Base-by-base conservation (phyloP, 257 asterid genomes). In the Leptodermis oblonga region DNA sequence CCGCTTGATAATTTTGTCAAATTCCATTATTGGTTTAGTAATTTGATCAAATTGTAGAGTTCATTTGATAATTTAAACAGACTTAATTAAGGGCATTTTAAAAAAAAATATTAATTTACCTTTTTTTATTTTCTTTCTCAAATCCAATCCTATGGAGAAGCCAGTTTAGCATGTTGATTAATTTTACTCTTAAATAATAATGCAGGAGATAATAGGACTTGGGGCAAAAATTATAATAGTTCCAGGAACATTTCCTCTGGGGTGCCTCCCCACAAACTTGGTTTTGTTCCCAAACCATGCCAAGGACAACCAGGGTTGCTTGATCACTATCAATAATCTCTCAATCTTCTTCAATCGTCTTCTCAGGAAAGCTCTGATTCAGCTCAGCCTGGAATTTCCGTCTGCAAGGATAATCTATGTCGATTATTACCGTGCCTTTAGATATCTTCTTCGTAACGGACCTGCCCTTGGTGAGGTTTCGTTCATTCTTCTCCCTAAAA, bases 161-260 rank as follows among this genome's bases (percentile, higher is more conserved):
- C n/a, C n/a, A n/a, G n/a, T n/a, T n/a, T n/a, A n/a, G n/a, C n/a
- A n/a, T n/a, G n/a, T n/a, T n/a, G n/a, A n/a, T n/a, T n/a, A n/a
- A n/a, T n/a, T n/a, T n/a, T n/a, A n/a, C n/a, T n/a, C n/a, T n/a
- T n/a, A n/a, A n/a, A n/a, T 20, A 13, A 22, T 48, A 14, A 36
- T 71, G 64, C 76, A 71, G 70, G 64, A 63, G 6, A 31, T 42
- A 2, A 51, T 71, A 23, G 30, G 43, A 5, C 55, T 62, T 2
- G 76, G 76, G 14, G 76, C 55, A 9, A 62, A 3, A 2, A 49
- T 43, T 2, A 17, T 64, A 17, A 20, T 72, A 23, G 46, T 72
- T 72, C 70, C 76, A 4, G 76, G 70, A 53, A 9, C 64, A 8
- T 63, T 72, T 63, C 70, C 76, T 4, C 65, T 63, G 2, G 76